These are phyloP conservation scores for Xerocomus brunneocitrinus DNA, from an alignment of 768 basidiomycete species.

Conservation along the genomic window DNA sequence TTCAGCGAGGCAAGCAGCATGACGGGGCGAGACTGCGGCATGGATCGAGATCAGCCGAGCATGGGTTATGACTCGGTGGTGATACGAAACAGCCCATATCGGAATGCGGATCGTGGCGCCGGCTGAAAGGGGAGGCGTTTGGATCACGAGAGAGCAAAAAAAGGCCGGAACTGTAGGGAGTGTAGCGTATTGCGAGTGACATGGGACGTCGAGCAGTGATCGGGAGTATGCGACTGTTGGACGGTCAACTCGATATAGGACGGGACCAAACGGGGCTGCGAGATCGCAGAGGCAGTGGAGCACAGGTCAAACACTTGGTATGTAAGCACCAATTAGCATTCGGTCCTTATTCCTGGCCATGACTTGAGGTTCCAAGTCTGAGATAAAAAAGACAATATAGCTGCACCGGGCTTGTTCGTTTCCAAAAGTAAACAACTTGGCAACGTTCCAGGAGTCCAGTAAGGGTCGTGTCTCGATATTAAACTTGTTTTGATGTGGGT, in stretches of 20 bases:
- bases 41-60: neutral
- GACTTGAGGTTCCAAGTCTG: neutral
- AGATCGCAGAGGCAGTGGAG: neutral
- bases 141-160: neutral
- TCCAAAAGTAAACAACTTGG: neutral
- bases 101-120: neutral
- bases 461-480: neutral
- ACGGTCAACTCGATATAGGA: neutral
- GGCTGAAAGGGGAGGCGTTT: neutral
- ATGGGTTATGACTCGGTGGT: neutral
- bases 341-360: no score
- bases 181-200: neutral
- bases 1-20: neutral
- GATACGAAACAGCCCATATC: neutral
- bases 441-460: neutral
- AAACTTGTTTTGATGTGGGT: neutral
- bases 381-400: no score
- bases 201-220: neutral
- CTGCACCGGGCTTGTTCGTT: neutral
- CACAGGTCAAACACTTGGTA: neutral
- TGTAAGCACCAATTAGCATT: neutral
- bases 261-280: neutral
- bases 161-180: neutral
- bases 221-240: neutral
- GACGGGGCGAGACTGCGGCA: neutral